These are phyloP conservation scores for Globisporangium paroecandrum DNA, from an alignment of 352 stramenopile genomes.

Conservation along the genomic window DNA sequence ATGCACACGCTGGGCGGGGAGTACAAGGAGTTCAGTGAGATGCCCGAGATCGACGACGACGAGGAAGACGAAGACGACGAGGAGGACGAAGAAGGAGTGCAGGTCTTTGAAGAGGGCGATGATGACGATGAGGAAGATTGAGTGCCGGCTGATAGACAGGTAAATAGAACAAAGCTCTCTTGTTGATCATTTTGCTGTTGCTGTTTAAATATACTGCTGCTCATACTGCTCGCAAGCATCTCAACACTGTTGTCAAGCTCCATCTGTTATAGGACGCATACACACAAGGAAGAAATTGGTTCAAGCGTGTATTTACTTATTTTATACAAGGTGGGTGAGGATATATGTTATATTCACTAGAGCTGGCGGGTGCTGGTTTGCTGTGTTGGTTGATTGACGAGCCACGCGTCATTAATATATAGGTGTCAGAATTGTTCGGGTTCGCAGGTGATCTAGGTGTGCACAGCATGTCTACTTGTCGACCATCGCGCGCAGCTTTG, in stretches of 20 bases:
- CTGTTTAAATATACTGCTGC: background rate
- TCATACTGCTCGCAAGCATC: background rate
- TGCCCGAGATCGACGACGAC: slow-evolving; percentile 52
- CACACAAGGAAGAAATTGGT: background rate
- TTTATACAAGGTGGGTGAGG: slow-evolving; percentile 6
- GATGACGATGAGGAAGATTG: slow-evolving; percentile 12
- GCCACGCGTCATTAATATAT: slow-evolving; percentile 11
- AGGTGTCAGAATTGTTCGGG: slow-evolving; percentile 4
- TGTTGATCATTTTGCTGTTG: background rate
- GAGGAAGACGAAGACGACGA: slow-evolving; percentile 31
- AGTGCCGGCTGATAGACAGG: slow-evolving; percentile 15
- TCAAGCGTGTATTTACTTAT: background rate
- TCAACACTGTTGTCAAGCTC: background rate
- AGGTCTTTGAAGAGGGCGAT: slow-evolving; percentile 11
- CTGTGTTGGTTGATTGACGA: background rate
- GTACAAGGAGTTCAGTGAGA: slow-evolving; percentile 67
- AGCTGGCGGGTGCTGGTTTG: background rate
- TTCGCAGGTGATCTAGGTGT: background rate
- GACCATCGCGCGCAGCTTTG: slow-evolving; percentile 37
- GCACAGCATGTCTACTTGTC: slow-evolving; percentile 20
- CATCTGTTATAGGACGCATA: background rate
- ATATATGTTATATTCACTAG: slow-evolving; percentile 1
- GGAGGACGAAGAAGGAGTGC: slow-evolving; percentile 19
- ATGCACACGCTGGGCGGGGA: slow-evolving; percentile 67
- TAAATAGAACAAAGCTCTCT: slow-evolving; percentile 24